A percentile compares a stretch with the other conserved stretches of the same genome.
phyloP scores from a whole-genome alignment of 352 stramenopile genomes.

The Nothophytophthora sp. region DNA sequence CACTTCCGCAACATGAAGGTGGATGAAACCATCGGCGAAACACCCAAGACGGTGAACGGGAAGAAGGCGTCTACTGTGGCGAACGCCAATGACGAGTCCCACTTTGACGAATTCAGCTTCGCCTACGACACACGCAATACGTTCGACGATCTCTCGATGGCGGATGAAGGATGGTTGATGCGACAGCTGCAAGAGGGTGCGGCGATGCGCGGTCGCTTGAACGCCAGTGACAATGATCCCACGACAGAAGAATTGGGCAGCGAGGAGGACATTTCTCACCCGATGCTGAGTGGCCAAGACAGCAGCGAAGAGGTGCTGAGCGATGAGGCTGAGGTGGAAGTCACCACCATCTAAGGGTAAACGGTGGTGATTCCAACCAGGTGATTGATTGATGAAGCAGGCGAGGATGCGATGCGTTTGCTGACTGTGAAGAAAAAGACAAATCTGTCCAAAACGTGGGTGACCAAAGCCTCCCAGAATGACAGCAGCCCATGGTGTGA shows the following conservation, averaged over 20 bases:
- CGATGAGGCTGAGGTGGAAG: conserved; percentile 55
- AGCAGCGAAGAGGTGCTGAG: conserved; percentile 82
- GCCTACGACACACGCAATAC: conserved; percentile 81
- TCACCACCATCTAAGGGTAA: conserved; percentile 36
- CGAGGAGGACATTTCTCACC: conserved; percentile 56
- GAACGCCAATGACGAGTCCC: conserved; percentile 58
- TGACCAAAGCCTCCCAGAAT: neutral
- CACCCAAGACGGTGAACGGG: conserved; percentile 58
- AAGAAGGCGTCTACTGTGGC: conserved; percentile 48
- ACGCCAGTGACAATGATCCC: conserved; percentile 60
- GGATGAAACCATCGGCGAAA: conserved; percentile 75
- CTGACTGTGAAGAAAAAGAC: neutral
- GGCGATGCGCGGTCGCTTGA: conserved; percentile 67
- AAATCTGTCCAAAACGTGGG: neutral
- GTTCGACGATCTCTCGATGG: conserved; percentile 81
- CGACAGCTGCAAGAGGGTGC: conserved; percentile 76
- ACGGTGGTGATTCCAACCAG: conserved; percentile 9
- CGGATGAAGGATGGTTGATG: conserved; percentile 84
- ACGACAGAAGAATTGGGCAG: conserved; percentile 51
- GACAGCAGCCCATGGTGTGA: too few species aligned
- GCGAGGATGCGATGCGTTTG: too few species aligned
- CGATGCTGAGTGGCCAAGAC: conserved; percentile 48
- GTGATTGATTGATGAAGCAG: too few species aligned
- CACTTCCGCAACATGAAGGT: conserved; percentile 92
- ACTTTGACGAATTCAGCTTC: conserved; percentile 91